phyloP scores from a whole-genome alignment of 345 rosid species.

The Heritiera littoralis region DNA sequence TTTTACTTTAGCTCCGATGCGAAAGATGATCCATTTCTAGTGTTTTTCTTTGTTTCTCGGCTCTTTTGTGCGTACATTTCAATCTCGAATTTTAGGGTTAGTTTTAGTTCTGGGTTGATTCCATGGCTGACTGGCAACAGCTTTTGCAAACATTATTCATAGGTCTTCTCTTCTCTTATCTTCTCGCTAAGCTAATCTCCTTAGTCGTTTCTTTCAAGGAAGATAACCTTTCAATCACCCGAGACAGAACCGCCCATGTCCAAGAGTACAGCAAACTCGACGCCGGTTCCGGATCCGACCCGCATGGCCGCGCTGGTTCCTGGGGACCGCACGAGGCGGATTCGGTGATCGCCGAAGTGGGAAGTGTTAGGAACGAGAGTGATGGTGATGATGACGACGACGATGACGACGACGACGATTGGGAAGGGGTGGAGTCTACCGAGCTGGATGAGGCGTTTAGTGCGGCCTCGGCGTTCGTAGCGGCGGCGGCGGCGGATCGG shows the following conservation, averaged over 20 bases:
- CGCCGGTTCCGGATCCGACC: constrained; percentile 24
- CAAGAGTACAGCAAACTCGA: constrained; percentile 15
- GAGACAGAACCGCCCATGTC: constrained; percentile 26
- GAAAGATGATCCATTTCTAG: neutral
- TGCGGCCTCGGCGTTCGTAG: constrained; percentile 61
- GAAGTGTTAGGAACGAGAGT: constrained; percentile 70
- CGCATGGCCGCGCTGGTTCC: constrained; percentile 26
- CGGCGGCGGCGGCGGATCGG: constrained; percentile 70
- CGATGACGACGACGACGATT: constrained; percentile 48
- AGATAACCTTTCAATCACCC: constrained; percentile 63
- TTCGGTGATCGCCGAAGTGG: constrained; percentile 67
- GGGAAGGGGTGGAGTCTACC: constrained; percentile 95
- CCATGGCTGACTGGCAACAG: constrained; percentile 75
- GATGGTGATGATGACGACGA: constrained; percentile 41
- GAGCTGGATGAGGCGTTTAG: constrained; percentile 81
- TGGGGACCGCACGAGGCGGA: constrained; percentile 43
- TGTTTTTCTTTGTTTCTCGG: neutral
- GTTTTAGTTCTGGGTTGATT: constrained; percentile 3
- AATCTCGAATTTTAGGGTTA: constrained; percentile 21
- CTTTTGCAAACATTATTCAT: constrained; percentile 69
- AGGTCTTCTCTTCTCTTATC: constrained; percentile 79
- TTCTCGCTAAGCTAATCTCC: constrained; percentile 86
- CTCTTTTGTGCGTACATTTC: neutral
- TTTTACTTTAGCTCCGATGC: neutral
- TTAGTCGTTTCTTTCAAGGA: constrained; percentile 73